Evolutionary conservation across 805 yeast genomes (phyloP).

Genomic region (Cyberlindnera mrakii): DNA sequence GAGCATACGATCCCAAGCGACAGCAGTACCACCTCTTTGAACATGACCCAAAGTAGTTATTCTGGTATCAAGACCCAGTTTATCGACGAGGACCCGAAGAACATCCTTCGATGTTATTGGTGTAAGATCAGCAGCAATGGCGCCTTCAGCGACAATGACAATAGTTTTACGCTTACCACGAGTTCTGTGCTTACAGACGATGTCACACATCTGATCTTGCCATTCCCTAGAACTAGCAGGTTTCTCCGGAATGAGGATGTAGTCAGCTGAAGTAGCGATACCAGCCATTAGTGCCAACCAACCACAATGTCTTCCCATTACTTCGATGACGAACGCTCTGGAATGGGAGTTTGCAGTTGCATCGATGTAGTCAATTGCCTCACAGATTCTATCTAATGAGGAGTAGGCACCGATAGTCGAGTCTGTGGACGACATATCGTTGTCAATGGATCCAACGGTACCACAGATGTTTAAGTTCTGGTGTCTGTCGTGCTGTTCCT

Average conservation of each 20-base stretch:
- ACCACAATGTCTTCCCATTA: conserved; percentile 88
- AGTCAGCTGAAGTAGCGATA: conserved; percentile 74
- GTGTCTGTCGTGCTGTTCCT: conserved; percentile 40
- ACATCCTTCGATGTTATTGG: conserved; percentile 66
- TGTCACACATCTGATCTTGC: conserved; percentile 61
- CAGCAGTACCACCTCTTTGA: conserved; percentile 81
- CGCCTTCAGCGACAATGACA: conserved; percentile 83
- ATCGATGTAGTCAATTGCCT: conserved; percentile 73
- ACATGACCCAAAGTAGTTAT: conserved; percentile 76
- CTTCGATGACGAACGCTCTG: conserved; percentile 79
- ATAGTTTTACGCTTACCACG: conserved; percentile 75
- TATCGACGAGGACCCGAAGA: conserved; percentile 54
- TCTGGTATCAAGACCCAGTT: conserved; percentile 70
- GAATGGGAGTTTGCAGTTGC: conserved; percentile 82
- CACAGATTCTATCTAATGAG: conserved; percentile 68
- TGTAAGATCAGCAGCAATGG: conserved; percentile 60
- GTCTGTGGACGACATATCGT: conserved; percentile 81
- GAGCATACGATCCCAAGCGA: conserved; percentile 62
- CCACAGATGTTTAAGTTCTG: conserved; percentile 65
- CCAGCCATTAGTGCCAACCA: conserved; percentile 85
- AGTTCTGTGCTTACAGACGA: conserved; percentile 56
- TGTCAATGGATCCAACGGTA: conserved; percentile 77
- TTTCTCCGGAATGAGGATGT: conserved; percentile 72
- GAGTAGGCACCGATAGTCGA: conserved; percentile 79
- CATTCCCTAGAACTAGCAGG: conserved; percentile 62